Percentiles rank a stretch among this genome's conserved stretches.
Evolutionary conservation across 805 yeast genomes (phyloP).

Genomic region (Candida railenensis): DNA sequence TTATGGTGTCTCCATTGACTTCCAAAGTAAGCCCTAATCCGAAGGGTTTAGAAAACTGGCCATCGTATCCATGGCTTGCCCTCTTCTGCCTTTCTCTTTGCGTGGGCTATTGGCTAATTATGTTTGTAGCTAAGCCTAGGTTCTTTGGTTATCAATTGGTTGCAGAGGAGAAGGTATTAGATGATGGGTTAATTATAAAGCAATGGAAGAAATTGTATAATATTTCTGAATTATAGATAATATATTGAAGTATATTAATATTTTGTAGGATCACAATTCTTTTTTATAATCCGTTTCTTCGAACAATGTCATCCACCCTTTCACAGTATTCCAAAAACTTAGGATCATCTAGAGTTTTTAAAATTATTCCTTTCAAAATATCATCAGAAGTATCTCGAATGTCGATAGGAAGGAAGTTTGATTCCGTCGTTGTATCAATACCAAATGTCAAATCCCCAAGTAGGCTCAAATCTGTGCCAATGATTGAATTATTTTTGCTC

Average conservation of each 20-base stretch:
- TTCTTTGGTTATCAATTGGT: constrained; percentile 45
- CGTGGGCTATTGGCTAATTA: constrained; percentile 53
- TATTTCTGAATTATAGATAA: not conserved
- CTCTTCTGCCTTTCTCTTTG: constrained; percentile 42
- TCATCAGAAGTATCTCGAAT: not conserved
- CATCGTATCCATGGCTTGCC: constrained; percentile 50
- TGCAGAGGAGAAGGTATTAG: constrained; percentile 37
- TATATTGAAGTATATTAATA: not conserved
- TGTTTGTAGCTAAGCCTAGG: constrained; percentile 49
- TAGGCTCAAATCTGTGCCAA: not conserved
- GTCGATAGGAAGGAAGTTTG: not conserved
- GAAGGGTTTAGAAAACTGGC: constrained; percentile 40
- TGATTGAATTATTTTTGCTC: not conserved
- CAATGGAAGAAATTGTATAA: constrained; percentile 47
- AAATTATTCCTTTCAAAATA: not conserved
- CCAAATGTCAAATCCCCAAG: not conserved
- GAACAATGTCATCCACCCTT: constrained; percentile 3
- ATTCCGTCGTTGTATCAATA: not conserved
- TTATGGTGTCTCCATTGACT: constrained; percentile 51
- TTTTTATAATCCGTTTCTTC: no score
- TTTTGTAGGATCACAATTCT: no score
- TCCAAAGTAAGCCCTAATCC: constrained; percentile 39
- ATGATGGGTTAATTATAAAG: constrained; percentile 60
- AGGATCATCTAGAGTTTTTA: constrained; percentile 1
- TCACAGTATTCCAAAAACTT: not conserved